Base-by-base conservation (phyloP, 129 eudicot species). In the Lactuca sativa region DNA sequence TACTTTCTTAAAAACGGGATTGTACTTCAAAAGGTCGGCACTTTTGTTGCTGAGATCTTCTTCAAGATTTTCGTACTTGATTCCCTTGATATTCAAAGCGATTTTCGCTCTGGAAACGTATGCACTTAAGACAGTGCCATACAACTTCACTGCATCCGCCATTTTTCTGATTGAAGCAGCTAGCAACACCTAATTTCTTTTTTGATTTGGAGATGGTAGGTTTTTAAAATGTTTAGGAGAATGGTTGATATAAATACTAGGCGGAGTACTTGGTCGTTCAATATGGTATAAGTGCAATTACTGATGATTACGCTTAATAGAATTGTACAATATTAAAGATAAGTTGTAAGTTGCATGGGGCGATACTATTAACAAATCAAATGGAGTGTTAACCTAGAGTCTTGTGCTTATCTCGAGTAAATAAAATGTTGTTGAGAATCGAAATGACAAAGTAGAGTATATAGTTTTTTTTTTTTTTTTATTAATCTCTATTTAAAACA, bases 1-100 rank as follows among this genome's bases (percentile, higher is more conserved):
- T 3, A 47, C 5, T 12, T 47, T 32, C 57, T 69, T 73, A 13
- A 67, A 62, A 41, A 82, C 63, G 1, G 86, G 86, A 57, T 82
- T 82, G 49, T 67, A 67, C 44, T 73, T 74, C 17, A 77, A 51
- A 62, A 81, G 74, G 9, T 63, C 65, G 13, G 7, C 44, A 47
- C 85, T 81, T 60, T 75, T 81, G 65, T 70, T 70, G 6, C 5
- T 4, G 2, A 76, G 49, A 59, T 81, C 78, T 64, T 75, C 71
- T 40, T 81, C 66, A 0, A 70, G 25, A 73, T 30, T 57, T n/a
- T 74, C 69, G 40, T 71, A 81, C 30, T 71, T 53, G 8, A 81
- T 16, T 40, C 77, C 77, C 16, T 77, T 80, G 15, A 74, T 8
- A 30, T 58, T 63, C 37, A 81, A 71, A 25, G 81, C 85, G 6